Base-by-base conservation (phyloP, 169 alveolate genomes). In the Plasmodium gaboni region DNA sequence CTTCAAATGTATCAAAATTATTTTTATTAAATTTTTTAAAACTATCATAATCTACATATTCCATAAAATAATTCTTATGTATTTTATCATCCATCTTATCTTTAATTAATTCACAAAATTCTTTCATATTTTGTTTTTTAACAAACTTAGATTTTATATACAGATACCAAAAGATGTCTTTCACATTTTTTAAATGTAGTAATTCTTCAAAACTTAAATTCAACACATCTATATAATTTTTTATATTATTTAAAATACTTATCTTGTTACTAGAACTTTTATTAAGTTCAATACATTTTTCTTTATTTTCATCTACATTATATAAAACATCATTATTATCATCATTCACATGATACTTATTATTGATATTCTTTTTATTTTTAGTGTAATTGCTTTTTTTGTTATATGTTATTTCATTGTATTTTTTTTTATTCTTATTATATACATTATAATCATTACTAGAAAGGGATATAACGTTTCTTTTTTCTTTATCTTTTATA, bases 141-240 rank as follows among this genome's bases (percentile, higher is more conserved):
- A 53, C 22, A 10, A 68, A 13, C 10, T 32, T 68, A 53, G 13
- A 42, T 55, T 86, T 86, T 64, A 86, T 71, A 17, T 86, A 86
- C 53, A 86, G 63, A 64, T 71, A 86, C 92, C 92, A 86, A 65
- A 86, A 86, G 9, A 86, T 53, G 15, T 50, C 71, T 61, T 69
- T 61, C 53, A 86, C 46, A 15, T 72, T 86, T 42, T 71, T 61
- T 32, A 86, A 57, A 19, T 69, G 28, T 28, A 86, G n/a, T 53
- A 67, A 13, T 71, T 86, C 92, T 9, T 86, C 64, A 10, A 86
- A 55, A n/a, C 68, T n/a, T 48, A 86, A 46, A 2, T 26, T 69
- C 7, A 86, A 12, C 51, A 26, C 51, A 2, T 73, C 64, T 38
- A 86, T 53, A 22, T 72, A 55, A 6, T 61, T 46, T 59, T 71